Evolutionary conservation across 2,329 filamentous ascomycete species (phyloP).

Genomic region (Balansia obtecta): DNA sequence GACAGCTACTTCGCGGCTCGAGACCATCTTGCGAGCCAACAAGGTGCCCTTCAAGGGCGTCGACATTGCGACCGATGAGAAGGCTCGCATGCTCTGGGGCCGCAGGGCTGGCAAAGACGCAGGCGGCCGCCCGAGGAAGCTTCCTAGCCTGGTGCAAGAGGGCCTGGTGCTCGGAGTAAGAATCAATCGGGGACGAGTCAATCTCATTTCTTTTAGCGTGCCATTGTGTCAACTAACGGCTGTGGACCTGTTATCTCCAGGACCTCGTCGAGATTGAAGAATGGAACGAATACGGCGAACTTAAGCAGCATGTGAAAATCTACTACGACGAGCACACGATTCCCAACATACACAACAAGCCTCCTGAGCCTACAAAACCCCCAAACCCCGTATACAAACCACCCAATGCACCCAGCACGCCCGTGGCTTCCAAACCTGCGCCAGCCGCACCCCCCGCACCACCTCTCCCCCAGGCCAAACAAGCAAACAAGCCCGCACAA

Average conservation of each 20-base stretch:
- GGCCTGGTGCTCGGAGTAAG: constrained; percentile 75
- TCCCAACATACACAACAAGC: constrained; percentile 40
- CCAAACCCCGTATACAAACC: constrained; percentile 14
- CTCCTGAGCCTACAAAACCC: constrained; percentile 26
- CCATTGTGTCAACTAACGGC: neutral
- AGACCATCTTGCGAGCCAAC: constrained; percentile 93
- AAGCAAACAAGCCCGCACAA: constrained; percentile 9
- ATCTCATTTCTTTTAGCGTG: too few relatives aligned
- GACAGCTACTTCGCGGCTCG: constrained; percentile 86
- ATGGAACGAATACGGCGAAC: constrained; percentile 97
- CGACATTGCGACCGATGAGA: constrained; percentile 82
- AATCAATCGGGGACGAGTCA: constrained; percentile 12
- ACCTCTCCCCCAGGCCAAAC: constrained; percentile 12
- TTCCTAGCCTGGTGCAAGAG: constrained; percentile 81
- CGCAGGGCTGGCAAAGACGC: constrained; percentile 65
- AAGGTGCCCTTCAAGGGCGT: constrained; percentile 86
- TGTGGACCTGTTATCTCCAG: constrained; percentile 30
- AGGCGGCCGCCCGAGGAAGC: constrained; percentile 52
- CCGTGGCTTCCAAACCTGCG: constrained; percentile 11
- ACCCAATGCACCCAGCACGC: constrained; percentile 10
- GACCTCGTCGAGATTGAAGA: constrained; percentile 92
- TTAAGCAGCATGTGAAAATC: constrained; percentile 71
- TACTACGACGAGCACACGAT: constrained; percentile 51
- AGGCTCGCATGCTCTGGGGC: constrained; percentile 79
- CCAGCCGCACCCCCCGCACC: constrained; percentile 8